These are phyloP conservation scores for Diaporthe eres DNA, from an alignment of 2,329 filamentous ascomycete genomes.

Conservation along the genomic window DNA sequence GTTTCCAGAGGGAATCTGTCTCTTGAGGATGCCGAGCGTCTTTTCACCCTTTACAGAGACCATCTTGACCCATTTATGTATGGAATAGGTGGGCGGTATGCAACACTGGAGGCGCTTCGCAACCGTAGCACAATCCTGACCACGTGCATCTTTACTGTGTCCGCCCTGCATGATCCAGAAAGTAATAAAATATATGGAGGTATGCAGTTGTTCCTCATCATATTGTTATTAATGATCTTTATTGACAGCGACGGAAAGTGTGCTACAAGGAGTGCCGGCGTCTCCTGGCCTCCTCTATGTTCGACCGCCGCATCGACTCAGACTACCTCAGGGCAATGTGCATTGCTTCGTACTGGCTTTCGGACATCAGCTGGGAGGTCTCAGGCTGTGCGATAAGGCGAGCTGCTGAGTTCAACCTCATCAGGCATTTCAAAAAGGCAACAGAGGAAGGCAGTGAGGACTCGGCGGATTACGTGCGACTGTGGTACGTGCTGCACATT, in stretches of 20 bases:
- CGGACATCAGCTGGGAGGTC: constrained; percentile 36
- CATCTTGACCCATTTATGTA: constrained; percentile 66
- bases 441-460: constrained; percentile 54
- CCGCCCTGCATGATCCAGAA: constrained; percentile 54
- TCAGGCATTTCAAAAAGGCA: constrained; percentile 54
- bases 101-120: constrained; percentile 64
- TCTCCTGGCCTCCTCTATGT: constrained; percentile 49
- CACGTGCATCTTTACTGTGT: constrained; percentile 63
- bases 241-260: constrained; percentile 4
- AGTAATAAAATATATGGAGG: constrained; percentile 40
- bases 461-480: constrained; percentile 66
- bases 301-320: constrained; percentile 42
- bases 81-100: constrained; percentile 64
- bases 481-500: constrained; percentile 74
- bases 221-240: too few relatives aligned
- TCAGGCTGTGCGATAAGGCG: constrained; percentile 34
- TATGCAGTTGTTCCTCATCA: background rate
- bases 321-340: constrained; percentile 37
- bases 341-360: constrained; percentile 38
- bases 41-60: constrained; percentile 65
- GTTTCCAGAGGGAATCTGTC: constrained; percentile 58
- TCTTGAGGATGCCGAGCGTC: constrained; percentile 62
- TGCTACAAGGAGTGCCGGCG: constrained; percentile 45
- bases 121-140: constrained; percentile 68
- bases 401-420: constrained; percentile 60